A percentile compares a stretch with the other conserved stretches of the same genome.
phyloP scores from a whole-genome alignment of 345 rosid species.

The Raphanus sativus region DNA sequence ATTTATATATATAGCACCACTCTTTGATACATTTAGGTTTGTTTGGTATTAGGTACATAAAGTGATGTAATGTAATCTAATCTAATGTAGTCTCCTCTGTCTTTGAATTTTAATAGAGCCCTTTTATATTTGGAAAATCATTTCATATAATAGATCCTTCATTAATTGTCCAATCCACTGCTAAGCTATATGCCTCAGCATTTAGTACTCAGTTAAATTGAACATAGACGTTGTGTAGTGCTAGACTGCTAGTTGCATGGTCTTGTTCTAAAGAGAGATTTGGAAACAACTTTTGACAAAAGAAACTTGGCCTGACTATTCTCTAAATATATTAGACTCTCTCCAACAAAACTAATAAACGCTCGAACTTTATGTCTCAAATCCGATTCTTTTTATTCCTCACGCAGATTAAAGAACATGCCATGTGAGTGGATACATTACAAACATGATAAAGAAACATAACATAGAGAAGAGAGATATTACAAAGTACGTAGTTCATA shows the following conservation, averaged over 20 bases:
- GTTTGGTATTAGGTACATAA: background rate
- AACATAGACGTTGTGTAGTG: background rate
- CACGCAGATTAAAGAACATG: slow-evolving; percentile 20
- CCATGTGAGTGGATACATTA: slow-evolving; percentile 14
- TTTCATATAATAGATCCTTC: background rate
- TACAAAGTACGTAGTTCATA: slow-evolving; percentile 21
- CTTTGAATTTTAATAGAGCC: background rate
- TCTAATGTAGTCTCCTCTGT: background rate
- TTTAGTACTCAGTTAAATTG: too few relatives aligned
- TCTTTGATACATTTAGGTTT: background rate
- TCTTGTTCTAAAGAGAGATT: slow-evolving; percentile 1
- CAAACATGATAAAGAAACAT: slow-evolving; percentile 11
- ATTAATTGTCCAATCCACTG: background rate
- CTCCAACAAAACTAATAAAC: background rate
- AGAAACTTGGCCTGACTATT: background rate
- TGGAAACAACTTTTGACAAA: slow-evolving; percentile 4
- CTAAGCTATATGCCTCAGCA: background rate
- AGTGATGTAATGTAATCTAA: background rate
- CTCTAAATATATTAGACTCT: background rate
- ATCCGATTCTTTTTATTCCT: slow-evolving; percentile 24
- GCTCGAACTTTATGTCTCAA: background rate
- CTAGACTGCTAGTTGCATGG: background rate
- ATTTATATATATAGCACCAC: background rate
- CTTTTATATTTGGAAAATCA: background rate
- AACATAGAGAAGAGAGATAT: slow-evolving; percentile 12